phyloP scores from a whole-genome alignment of 331 rosid genomes.

The Saraca asoca region DNA sequence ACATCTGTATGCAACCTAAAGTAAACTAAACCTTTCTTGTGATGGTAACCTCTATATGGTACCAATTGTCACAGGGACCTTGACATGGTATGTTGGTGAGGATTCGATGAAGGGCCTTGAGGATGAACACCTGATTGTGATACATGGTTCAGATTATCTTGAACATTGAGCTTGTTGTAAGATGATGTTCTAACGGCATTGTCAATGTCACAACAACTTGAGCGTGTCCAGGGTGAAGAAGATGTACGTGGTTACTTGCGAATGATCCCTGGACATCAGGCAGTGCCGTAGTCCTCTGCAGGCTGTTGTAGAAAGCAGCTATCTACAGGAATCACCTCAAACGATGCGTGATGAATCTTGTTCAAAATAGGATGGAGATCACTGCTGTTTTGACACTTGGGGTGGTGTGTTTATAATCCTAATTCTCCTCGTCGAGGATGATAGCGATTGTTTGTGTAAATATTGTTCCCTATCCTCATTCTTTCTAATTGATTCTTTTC shows the following conservation, averaged over 20 bases:
- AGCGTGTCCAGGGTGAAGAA: conserved; percentile 26
- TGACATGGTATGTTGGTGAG: conserved; percentile 61
- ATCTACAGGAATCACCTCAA: conserved; percentile 12
- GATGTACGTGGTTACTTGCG: conserved; percentile 29
- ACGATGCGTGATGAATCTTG: conserved; percentile 18
- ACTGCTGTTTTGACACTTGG: not conserved
- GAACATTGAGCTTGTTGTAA: conserved; percentile 46
- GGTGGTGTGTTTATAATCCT: too few species aligned
- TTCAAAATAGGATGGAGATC: conserved; percentile 8
- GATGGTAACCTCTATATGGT: conserved; percentile 10
- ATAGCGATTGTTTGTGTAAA: conserved; percentile 29
- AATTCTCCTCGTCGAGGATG: too few species aligned
- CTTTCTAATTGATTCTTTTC: conserved; percentile 3
- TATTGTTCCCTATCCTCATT: too few species aligned
- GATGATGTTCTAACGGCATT: conserved; percentile 31
- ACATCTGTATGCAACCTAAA: conserved; percentile 13
- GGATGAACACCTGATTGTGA: conserved; percentile 68
- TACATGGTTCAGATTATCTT: conserved; percentile 56
- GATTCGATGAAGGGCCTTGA: conserved; percentile 66
- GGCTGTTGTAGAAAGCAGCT: not conserved
- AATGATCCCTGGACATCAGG: conserved; percentile 28
- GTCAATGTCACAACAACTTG: conserved; percentile 21
- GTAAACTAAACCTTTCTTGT: conserved; percentile 16
- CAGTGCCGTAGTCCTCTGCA: conserved; percentile 27
- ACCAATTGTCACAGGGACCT: conserved; percentile 57